Percentiles rank a stretch among this genome's conserved stretches.
Evolutionary conservation across 805 yeast species (phyloP).

Genomic region (Tetrapisispora fleetii): DNA sequence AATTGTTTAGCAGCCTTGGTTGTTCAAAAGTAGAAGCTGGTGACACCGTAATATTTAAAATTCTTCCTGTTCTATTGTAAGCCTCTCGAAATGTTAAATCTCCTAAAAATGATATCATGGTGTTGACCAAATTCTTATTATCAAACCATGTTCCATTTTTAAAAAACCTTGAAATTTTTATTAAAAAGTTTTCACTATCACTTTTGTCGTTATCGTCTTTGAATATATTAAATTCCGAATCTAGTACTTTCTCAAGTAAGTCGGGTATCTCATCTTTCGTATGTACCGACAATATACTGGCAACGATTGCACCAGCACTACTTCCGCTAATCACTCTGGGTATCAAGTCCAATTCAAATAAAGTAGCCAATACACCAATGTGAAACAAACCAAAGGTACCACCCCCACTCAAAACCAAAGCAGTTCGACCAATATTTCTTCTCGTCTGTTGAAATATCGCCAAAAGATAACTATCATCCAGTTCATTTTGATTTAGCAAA

Average conservation of each 20-base stretch:
- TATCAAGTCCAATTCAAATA: slow-evolving; percentile 59
- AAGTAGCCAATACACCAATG: slow-evolving; percentile 76
- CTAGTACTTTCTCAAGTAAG: slow-evolving; percentile 37
- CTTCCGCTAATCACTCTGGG: slow-evolving; percentile 89
- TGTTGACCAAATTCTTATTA: slow-evolving; percentile 52
- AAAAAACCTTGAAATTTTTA: slow-evolving; percentile 46
- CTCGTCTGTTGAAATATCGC: slow-evolving; percentile 78
- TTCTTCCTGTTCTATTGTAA: slow-evolving; percentile 82
- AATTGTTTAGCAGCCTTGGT: slow-evolving; percentile 66
- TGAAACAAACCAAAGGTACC: slow-evolving; percentile 87
- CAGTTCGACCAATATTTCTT: slow-evolving; percentile 86
- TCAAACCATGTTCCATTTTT: slow-evolving; percentile 88
- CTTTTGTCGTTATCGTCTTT: slow-evolving; percentile 42
- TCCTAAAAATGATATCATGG: slow-evolving; percentile 71
- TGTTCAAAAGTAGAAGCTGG: slow-evolving; percentile 85
- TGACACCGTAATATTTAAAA: slow-evolving; percentile 84
- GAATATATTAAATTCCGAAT: slow-evolving; percentile 41
- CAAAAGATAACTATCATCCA: slow-evolving; percentile 61
- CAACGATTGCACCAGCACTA: slow-evolving; percentile 90
- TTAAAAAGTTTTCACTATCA: slow-evolving; percentile 40
- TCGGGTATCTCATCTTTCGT: slow-evolving; percentile 60
- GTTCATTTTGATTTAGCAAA: slow-evolving; percentile 18
- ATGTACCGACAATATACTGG: slow-evolving; percentile 76
- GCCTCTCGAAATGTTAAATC: slow-evolving; percentile 89
- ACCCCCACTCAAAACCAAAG: slow-evolving; percentile 86